phyloP scores from a whole-genome alignment of 768 basidiomycete genomes.

The Myochromella boudieri region DNA sequence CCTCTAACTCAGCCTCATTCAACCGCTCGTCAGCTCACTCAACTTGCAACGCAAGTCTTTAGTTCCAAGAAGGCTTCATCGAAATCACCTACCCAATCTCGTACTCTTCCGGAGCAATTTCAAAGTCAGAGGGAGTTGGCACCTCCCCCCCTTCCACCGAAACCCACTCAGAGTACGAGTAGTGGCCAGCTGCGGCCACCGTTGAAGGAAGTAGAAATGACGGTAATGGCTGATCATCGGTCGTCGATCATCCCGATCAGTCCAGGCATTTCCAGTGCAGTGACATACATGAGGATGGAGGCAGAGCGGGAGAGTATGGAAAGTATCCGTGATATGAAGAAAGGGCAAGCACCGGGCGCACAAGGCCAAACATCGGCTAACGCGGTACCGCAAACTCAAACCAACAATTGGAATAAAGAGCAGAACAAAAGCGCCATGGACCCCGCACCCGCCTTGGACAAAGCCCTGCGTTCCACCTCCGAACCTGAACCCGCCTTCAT shows the following conservation, averaged over 20 bases:
- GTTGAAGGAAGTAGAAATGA: not conserved
- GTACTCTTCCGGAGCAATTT: no score
- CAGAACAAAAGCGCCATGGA: constrained; percentile 5
- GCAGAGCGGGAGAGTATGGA: constrained; percentile 21
- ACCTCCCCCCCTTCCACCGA: constrained; percentile 21
- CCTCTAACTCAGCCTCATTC: constrained; percentile 8
- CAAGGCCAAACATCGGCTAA: no score
- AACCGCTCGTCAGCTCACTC: constrained; percentile 34
- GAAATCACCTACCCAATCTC: constrained; percentile 2
- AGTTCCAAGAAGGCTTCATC: constrained; percentile 17
- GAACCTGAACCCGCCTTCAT: no score
- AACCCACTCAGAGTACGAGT: constrained; percentile 5
- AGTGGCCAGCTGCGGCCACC: not conserved
- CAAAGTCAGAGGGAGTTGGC: no score
- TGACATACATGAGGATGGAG: constrained; percentile 51
- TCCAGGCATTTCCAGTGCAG: constrained; percentile 56
- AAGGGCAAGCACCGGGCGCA: constrained; percentile 15
- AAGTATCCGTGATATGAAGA: constrained; percentile 25
- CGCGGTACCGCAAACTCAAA: constrained; percentile 11
- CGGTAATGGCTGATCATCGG: constrained; percentile 33
- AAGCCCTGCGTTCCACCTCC: no score
- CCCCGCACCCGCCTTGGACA: constrained; percentile 6
- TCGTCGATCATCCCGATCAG: constrained; percentile 55
- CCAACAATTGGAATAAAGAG: constrained; percentile 4
- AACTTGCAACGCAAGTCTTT: constrained; percentile 50